Base-by-base conservation (phyloP, 2,329 filamentous ascomycete species). In the Arthrobotrys entomopaga region DNA sequence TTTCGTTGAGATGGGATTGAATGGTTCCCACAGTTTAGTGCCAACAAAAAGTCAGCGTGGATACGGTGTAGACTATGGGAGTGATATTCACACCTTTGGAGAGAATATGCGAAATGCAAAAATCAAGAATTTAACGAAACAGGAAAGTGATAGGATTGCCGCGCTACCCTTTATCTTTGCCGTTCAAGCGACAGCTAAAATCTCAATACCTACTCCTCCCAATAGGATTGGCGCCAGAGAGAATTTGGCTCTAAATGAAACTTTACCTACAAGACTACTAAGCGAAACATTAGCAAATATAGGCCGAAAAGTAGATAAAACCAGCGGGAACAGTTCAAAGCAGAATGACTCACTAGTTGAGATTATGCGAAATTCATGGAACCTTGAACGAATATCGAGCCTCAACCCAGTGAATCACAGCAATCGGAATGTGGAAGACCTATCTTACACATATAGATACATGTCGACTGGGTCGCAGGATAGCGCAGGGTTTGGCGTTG, bases 1-100 rank as follows among this genome's bases (percentile, higher is more conserved):
- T 6, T 67, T 67, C 56, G 15, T 24, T 26, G 64, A 59, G 13
- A 60, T 67, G 54, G 48, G 48, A 1, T 49, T 76, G 10, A 69
- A 65, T 10, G 38, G 48, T 20, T 50, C 22, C 43, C 8, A 11
- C n/a, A 20, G 50, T 46, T 26, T 24, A 16, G 3, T 16, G 42
- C 43, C 19, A 29, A 59, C 22, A 15, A 24, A 2, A 42, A 59
- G 8, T 8, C 80, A 49, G 22, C 3, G 19, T 2, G 15, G 16
- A 6, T 63, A 40, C 22, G 65, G 59, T 38, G 71, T 74, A 0
- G 48, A 50, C 19, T 69, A 61, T 2, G 70, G 70, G 1, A 76
- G 75, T 19, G n/a, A 66, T n/a, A 52, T 57, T 3, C 22, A 49
- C 15, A 43, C 63, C 6, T 66, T 58, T 26, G 63, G 63, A 22